Conservation (phyloP, 768 basidiomycete species). For the Xerocomellus amylosporus region DNA sequence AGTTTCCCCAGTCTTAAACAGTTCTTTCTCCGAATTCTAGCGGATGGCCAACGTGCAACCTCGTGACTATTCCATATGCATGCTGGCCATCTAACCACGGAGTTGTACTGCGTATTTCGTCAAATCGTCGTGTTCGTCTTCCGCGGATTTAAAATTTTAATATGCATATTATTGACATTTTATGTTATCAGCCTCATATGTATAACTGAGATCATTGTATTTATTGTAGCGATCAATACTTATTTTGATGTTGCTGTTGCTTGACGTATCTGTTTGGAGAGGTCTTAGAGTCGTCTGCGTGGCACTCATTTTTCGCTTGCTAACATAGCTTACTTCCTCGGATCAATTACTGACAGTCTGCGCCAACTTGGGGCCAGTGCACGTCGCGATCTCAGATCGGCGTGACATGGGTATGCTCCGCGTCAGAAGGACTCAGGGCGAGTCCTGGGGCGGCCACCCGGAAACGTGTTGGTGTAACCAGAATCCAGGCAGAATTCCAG, state of each 20-base stretch:
- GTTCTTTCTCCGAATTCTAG: background rate
- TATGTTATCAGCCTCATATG: slow-evolving; percentile 10
- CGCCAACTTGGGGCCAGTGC: background rate
- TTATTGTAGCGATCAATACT: background rate
- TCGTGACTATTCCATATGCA: background rate
- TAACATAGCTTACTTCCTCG: background rate
- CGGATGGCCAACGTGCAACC: background rate
- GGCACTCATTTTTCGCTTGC: background rate
- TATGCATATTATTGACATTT: slow-evolving; percentile 8
- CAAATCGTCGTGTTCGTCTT: background rate
- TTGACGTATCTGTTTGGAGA: background rate
- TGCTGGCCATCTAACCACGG: background rate
- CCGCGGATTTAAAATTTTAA: slow-evolving; percentile 2
- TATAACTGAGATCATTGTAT: background rate
- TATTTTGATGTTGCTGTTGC: background rate
- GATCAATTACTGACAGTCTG: background rate
- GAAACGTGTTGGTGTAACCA: slow-evolving; percentile 15
- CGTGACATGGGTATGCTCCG: slow-evolving; percentile 6
- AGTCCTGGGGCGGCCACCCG: background rate
- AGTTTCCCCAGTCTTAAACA: background rate
- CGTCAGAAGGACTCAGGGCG: background rate
- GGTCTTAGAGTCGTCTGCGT: background rate
- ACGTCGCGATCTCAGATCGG: background rate
- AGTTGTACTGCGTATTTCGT: background rate
- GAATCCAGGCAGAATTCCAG: background rate